Evolutionary conservation across 768 basidiomycete genomes (phyloP).

Genomic region (Exidia glandulosa): DNA sequence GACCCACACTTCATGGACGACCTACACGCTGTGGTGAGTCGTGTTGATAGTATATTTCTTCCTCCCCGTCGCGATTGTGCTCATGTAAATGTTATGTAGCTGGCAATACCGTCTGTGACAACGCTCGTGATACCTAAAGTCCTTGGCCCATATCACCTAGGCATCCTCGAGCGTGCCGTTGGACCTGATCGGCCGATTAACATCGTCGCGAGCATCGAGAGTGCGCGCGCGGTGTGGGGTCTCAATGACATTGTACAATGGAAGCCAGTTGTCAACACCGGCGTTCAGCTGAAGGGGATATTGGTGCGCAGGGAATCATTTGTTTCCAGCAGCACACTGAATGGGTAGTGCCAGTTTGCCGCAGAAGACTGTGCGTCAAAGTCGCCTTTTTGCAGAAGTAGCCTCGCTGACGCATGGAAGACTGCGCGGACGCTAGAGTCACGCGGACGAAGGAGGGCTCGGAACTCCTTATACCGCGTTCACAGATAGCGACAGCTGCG

Average conservation of each 20-base stretch:
- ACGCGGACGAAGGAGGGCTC: conserved; percentile 60
- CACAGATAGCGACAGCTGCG: conserved; percentile 68
- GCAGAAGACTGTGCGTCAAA: conserved; percentile 91
- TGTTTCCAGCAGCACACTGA: conserved; percentile 7
- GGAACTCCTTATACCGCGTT: conserved; percentile 78
- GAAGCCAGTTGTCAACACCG: conserved; percentile 38
- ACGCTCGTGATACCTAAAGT: conserved; percentile 83
- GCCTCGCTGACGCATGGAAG: conserved; percentile 25
- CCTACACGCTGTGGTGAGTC: conserved; percentile 18
- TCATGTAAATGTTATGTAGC: conserved; percentile 24
- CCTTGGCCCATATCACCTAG: conserved; percentile 53
- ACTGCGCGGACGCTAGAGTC: conserved; percentile 82
- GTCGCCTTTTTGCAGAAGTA: background rate
- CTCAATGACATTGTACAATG: conserved; percentile 62
- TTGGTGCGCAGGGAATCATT: too few relatives aligned
- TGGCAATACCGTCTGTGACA: conserved; percentile 35
- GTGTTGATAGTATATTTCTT: background rate
- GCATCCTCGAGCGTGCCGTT: conserved; percentile 43
- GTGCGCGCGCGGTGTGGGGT: conserved; percentile 58
- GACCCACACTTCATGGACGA: conserved; percentile 61
- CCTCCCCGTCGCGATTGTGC: too few relatives aligned
- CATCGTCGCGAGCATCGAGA: conserved; percentile 79
- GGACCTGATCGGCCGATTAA: conserved; percentile 29
- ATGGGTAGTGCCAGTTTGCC: conserved; percentile 56
- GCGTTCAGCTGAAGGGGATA: conserved; percentile 50